Evolutionary conservation across 805 yeast genomes (phyloP), one percentile per base, ranked within the genome.

Genomic region (Wickerhamiella occidentalis): DNA sequence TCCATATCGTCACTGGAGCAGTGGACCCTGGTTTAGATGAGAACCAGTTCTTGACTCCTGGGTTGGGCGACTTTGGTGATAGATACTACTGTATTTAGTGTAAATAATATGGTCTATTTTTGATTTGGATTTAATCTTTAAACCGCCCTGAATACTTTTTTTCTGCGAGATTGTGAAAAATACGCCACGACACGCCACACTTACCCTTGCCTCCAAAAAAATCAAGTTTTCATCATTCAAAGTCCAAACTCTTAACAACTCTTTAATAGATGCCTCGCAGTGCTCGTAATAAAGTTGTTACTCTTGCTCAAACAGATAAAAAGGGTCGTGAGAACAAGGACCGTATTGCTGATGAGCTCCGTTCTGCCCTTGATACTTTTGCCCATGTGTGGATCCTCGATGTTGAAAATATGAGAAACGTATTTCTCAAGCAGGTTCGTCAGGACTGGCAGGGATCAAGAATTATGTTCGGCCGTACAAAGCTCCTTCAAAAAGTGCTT

Each of bases 61-160:
- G 98, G 43, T 73, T 92, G 57, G 98, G 98, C 62, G 98, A 92
- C 64, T 92, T 92, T 62, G 98, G 98, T 62, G 97, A 92, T 70
- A 77, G 97, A 68, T 92, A 92, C 70, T 92, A 90, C 71, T 85
- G 95, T 70, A 78, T 85, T 54, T 88, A 73, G 64, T 15, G 23
- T 15, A 12, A 8, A 30, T n/a, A n/a, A n/a, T n/a, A n/a, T n/a
- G 26, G 26, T 6, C 26, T 23, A 23, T 6, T 6, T 23, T 23
- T 23, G 26, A 23, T 23, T n/a, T n/a, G n/a, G n/a, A n/a, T n/a
- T n/a, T n/a, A n/a, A n/a, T n/a, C n/a, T n/a, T n/a, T n/a, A n/a
- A n/a, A 23, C 5, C 26, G 26, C 26, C 26, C 5, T 23, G 26
- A 23, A 23, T 23, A 6, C 5, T 23, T 5, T 23, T 6, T 23